Conservation (phyloP, 2,329 filamentous ascomycete species). For the Neopestalotiopsis rosae region DNA sequence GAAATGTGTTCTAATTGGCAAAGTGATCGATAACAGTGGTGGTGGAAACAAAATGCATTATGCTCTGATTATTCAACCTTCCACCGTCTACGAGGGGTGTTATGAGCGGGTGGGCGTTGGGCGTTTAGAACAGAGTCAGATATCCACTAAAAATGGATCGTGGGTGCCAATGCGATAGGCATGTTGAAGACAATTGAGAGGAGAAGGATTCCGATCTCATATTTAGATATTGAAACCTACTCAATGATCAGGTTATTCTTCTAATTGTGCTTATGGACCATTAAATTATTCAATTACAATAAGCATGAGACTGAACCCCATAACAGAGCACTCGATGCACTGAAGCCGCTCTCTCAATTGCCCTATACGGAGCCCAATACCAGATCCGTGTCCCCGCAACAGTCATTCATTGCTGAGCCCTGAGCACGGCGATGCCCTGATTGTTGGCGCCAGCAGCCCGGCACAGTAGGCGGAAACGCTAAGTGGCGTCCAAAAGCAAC, state of each 20-base stretch:
- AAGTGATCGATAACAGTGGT: not conserved
- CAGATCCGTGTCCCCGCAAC: too few species aligned
- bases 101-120: not conserved
- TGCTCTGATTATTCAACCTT: not conserved
- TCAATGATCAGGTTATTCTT: too few species aligned
- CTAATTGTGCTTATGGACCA: too few species aligned
- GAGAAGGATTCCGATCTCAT: not conserved
- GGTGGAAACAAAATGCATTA: not conserved
- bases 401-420: not conserved
- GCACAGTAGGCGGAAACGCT: constrained; percentile 8
- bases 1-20: not conserved
- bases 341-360: too few species aligned
- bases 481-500: not conserved
- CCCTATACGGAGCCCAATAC: too few species aligned
- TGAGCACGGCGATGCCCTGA: constrained; percentile 6
- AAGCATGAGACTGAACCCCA: too few species aligned
- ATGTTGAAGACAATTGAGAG: not conserved
- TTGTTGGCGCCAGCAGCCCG: constrained; percentile 8
- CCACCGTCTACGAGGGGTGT: not conserved
- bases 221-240: too few species aligned
- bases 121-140: not conserved
- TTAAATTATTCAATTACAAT: too few species aligned
- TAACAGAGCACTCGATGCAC: too few species aligned
- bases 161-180: not conserved
- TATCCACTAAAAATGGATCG: not conserved